phyloP scores from a whole-genome alignment of 2,329 filamentous ascomycete species.

The Calonectria ilicicola region DNA sequence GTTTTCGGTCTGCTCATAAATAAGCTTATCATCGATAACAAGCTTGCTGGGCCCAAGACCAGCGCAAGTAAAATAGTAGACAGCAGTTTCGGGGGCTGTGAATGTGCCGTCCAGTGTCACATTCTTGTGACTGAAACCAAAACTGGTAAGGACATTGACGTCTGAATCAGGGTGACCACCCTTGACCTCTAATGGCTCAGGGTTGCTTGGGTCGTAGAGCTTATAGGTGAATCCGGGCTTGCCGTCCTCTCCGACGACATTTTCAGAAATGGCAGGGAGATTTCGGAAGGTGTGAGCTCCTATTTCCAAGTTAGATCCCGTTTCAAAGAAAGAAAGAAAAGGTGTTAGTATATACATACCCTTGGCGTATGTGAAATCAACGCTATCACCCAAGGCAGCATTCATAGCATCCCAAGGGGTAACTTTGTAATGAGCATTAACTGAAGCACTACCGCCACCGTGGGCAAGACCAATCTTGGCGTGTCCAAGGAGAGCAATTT shows the following conservation, averaged over 20 bases:
- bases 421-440: slow-evolving; percentile 50
- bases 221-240: slow-evolving; percentile 48
- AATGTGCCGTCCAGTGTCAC: slow-evolving; percentile 47
- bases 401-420: slow-evolving; percentile 49
- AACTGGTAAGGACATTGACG: slow-evolving; percentile 37
- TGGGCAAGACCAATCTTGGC: slow-evolving; percentile 49
- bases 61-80: slow-evolving; percentile 48
- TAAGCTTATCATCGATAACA: slow-evolving; percentile 45
- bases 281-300: slow-evolving; percentile 43
- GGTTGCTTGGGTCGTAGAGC: slow-evolving; percentile 42
- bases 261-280: slow-evolving; percentile 41
- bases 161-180: slow-evolving; percentile 43
- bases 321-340: accelerated
- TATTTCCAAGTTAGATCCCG: slow-evolving; percentile 18
- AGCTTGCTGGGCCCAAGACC: slow-evolving; percentile 47
- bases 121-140: slow-evolving; percentile 40
- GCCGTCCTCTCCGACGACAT: slow-evolving; percentile 46
- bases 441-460: slow-evolving; percentile 53
- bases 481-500: slow-evolving; percentile 49
- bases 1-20: slow-evolving; percentile 48
- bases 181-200: slow-evolving; percentile 38
- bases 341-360: slow-evolving; percentile 23
- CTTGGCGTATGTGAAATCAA: slow-evolving; percentile 46
- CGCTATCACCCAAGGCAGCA: slow-evolving; percentile 41
- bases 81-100: slow-evolving; percentile 43